Conservation (phyloP, 2,329 filamentous ascomycete genomes). For the Botrytis elliptica region DNA sequence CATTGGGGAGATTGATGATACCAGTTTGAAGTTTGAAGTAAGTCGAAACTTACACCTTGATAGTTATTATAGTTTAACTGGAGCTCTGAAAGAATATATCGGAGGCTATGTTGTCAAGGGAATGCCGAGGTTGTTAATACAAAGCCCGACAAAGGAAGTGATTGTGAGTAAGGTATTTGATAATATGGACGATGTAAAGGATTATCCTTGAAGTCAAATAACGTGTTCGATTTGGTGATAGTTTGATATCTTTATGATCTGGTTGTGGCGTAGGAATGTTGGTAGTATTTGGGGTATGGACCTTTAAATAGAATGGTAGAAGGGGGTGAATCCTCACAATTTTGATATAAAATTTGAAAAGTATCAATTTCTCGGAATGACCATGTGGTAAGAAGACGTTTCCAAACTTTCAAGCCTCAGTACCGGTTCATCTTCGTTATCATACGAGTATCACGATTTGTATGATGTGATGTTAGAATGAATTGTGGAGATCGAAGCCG, state of each 20-base stretch:
- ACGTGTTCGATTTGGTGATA: background rate
- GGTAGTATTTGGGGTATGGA: conserved; percentile 8
- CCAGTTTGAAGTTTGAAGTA: background rate
- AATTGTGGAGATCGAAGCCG: conserved; percentile 19
- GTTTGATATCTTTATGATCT: conserved; percentile 18
- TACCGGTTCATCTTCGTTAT: conserved; percentile 23
- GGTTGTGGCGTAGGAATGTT: conserved; percentile 17
- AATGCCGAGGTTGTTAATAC: conserved; percentile 15
- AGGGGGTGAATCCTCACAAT: background rate
- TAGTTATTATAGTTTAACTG: background rate
- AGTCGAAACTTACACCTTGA: conserved; percentile 22
- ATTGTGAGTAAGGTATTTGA: conserved; percentile 14
- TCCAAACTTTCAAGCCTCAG: conserved; percentile 18
- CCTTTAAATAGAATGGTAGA: conserved; percentile 18
- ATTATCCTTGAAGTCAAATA: background rate
- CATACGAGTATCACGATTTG: conserved; percentile 23
- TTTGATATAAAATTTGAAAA: conserved; percentile 6
- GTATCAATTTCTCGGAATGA: background rate
- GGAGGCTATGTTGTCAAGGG: background rate
- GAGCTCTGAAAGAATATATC: conserved; percentile 14
- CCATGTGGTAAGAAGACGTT: conserved; percentile 8
- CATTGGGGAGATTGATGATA: conserved; percentile 22
- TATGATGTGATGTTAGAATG: conserved; percentile 22
- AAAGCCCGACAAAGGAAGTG: conserved; percentile 18
- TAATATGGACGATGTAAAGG: background rate